These are phyloP conservation scores for Boletus rubescentipes DNA, from an alignment of 768 basidiomycete species.

Conservation along the genomic window DNA sequence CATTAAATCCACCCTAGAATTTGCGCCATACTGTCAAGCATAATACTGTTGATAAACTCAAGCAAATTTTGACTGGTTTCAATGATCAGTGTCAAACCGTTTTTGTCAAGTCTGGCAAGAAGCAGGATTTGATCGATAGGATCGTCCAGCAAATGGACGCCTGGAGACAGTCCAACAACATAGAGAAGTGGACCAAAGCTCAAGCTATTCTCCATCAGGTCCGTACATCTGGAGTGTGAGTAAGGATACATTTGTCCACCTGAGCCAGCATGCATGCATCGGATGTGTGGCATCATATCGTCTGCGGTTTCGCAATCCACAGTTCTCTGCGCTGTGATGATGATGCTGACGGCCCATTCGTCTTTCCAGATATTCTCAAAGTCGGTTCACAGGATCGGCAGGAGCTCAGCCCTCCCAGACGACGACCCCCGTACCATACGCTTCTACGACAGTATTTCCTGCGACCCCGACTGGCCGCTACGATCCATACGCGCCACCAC, in stretches of 20 bases:
- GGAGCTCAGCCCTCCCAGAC: constrained; percentile 27
- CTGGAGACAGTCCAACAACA: constrained; percentile 56
- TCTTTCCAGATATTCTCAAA: constrained; percentile 28
- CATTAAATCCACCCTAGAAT: constrained; percentile 43
- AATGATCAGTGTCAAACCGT: constrained; percentile 75
- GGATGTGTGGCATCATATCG: constrained; percentile 8
- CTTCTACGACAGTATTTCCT: constrained; percentile 24
- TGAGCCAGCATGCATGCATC: constrained; percentile 9
- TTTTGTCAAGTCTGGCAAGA: constrained; percentile 77
- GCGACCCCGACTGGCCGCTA: constrained; percentile 45
- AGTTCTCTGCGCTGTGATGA: constrained; percentile 1
- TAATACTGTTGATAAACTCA: constrained; percentile 85
- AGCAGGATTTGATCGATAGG: constrained; percentile 83
- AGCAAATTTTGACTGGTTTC: constrained; percentile 74
- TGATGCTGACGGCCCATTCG: constrained; percentile 17
- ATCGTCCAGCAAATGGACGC: constrained; percentile 57
- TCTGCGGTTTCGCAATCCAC: constrained; percentile 7
- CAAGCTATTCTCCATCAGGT: constrained; percentile 68
- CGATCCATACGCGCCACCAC: constrained; percentile 66
- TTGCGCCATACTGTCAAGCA: constrained; percentile 68
- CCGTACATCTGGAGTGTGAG: constrained; percentile 64
- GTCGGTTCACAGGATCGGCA: constrained; percentile 23
- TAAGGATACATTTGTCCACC: constrained; percentile 24
- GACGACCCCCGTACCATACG: constrained; percentile 19
- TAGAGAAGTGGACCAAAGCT: constrained; percentile 70